phyloP scores from a whole-genome alignment of 345 rosid species.

The Eucalyptus dawsonii region DNA sequence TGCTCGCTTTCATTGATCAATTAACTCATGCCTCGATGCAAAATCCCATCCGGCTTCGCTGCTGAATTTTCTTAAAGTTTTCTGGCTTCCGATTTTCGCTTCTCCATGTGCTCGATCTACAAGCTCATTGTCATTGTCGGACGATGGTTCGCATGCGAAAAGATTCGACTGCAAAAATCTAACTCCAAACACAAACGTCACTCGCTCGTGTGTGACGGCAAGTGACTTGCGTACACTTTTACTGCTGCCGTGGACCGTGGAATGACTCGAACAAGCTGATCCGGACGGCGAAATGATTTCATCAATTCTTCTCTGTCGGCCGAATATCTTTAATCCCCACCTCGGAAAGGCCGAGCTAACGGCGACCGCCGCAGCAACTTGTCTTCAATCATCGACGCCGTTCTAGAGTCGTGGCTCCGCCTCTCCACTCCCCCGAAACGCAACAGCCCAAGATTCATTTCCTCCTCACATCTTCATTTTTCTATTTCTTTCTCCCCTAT shows the following conservation, averaged over 20 bases:
- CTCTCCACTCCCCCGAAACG: neutral
- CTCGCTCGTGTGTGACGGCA: neutral
- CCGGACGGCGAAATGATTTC: neutral
- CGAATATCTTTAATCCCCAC: neutral
- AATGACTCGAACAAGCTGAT: neutral
- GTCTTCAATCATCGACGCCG: neutral
- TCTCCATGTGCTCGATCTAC: neutral
- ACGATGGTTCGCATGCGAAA: neutral
- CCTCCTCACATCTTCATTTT: neutral
- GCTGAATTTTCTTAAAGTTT: neutral
- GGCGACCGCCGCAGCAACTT: neutral
- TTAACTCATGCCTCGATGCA: neutral
- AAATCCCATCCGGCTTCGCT: rapidly evolving
- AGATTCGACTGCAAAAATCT: neutral
- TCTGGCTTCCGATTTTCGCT: neutral
- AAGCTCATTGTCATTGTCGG: neutral
- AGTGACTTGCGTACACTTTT: too few relatives aligned
- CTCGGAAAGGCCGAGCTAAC: neutral
- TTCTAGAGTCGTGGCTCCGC: neutral
- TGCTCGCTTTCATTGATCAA: neutral
- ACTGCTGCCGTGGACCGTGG: neutral
- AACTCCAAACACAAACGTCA: neutral
- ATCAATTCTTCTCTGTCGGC: neutral
- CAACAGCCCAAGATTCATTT: neutral
- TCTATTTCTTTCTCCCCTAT: neutral